Conservation (phyloP, 2,329 filamentous ascomycete species). For the Penicillium sp. region DNA sequence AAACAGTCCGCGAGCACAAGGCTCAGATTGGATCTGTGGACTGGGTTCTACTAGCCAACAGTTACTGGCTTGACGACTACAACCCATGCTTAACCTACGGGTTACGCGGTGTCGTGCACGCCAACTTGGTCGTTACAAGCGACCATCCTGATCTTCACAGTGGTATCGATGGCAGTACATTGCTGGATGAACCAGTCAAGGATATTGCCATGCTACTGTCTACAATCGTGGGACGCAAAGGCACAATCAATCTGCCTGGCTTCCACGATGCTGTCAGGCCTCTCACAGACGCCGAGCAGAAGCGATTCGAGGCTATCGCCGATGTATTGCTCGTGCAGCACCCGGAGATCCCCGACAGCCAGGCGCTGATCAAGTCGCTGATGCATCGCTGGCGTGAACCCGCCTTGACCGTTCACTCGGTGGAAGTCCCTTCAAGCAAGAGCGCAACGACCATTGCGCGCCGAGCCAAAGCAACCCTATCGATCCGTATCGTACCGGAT, state of each 20-base stretch:
- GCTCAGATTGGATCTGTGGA: slow-evolving; percentile 84
- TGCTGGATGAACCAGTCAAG: slow-evolving; percentile 87
- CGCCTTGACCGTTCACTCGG: slow-evolving; percentile 87
- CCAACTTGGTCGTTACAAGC: slow-evolving; percentile 83
- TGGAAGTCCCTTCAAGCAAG: slow-evolving; percentile 76
- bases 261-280: slow-evolving; percentile 85
- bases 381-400: slow-evolving; percentile 96
- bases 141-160: slow-evolving; percentile 86
- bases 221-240: slow-evolving; percentile 75
- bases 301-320: slow-evolving; percentile 80
- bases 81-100: slow-evolving; percentile 95
- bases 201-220: slow-evolving; percentile 82
- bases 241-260: slow-evolving; percentile 76
- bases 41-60: slow-evolving; percentile 93
- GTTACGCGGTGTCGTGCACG: slow-evolving; percentile 87
- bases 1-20: slow-evolving; percentile 77
- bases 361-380: slow-evolving; percentile 74
- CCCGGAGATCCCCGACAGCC: slow-evolving; percentile 60
- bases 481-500: slow-evolving; percentile 86
- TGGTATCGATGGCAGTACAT: slow-evolving; percentile 89
- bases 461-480: slow-evolving; percentile 82
- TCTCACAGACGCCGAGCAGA: slow-evolving; percentile 70
- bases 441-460: slow-evolving; percentile 83
- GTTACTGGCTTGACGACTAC: slow-evolving; percentile 96
- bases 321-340: slow-evolving; percentile 71